A percentile compares a stretch with the other conserved stretches of the same genome.
Conservation (phyloP, 371 early-diverging fungal species). For the Mucor piriformis region DNA sequence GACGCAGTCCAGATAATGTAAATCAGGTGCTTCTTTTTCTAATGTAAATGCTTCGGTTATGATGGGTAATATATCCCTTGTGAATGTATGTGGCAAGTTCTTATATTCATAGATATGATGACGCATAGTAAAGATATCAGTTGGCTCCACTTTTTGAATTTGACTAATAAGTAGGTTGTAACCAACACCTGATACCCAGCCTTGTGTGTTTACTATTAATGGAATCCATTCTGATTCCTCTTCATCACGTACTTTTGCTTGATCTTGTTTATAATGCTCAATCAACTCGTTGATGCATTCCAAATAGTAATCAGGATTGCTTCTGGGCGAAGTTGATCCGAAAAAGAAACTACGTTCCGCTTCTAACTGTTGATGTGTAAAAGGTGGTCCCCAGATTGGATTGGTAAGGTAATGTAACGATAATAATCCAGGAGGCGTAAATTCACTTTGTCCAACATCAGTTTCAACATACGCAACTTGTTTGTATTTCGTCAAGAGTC, state of each 20-base stretch:
- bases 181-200: constrained; percentile 83
- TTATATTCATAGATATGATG: constrained; percentile 12
- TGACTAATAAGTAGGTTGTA: constrained; percentile 68
- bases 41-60: neutral
- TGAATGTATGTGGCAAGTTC: constrained; percentile 44
- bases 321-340: constrained; percentile 65
- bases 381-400: constrained; percentile 80
- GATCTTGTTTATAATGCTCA: constrained; percentile 50
- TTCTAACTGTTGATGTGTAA: constrained; percentile 63
- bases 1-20: constrained; percentile 26
- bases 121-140: constrained; percentile 52
- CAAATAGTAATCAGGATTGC: constrained; percentile 74
- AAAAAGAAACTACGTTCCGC: constrained; percentile 67
- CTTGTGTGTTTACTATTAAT: constrained; percentile 81
- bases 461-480: constrained; percentile 77
- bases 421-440: constrained; percentile 72
- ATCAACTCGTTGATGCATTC: constrained; percentile 60
- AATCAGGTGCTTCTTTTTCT: constrained; percentile 4
- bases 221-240: constrained; percentile 51
- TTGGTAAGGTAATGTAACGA: constrained; percentile 67
- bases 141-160: constrained; percentile 53
- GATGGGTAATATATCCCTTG: constrained; percentile 17
- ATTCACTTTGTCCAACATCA: constrained; percentile 84
- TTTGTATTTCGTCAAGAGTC: constrained; percentile 57
- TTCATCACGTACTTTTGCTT: constrained; percentile 10